A percentile compares a stretch with the other conserved stretches of the same genome.
These are phyloP conservation scores for Pleodorina starrii DNA, from an alignment of 139 green algal species.

Conservation along the genomic window DNA sequence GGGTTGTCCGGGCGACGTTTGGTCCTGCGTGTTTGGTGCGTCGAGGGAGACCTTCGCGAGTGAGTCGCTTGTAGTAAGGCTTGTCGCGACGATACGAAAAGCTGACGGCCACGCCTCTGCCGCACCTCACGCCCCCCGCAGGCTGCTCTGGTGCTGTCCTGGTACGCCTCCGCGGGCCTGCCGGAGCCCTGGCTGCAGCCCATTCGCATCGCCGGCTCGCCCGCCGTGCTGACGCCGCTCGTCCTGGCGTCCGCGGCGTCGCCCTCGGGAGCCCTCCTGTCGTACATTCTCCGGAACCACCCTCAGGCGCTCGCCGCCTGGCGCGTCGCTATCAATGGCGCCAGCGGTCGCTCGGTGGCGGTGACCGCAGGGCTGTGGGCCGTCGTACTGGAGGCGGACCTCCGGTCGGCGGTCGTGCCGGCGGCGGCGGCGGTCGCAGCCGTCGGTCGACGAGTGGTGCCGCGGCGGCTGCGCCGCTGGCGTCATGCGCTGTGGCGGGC, in stretches of 20 bases:
- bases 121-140: not conserved
- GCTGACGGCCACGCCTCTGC: too few species aligned
- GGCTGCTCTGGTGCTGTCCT: constrained; percentile 18
- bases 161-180: not conserved
- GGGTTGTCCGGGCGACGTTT: too few species aligned
- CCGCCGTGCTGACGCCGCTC: constrained; percentile 24
- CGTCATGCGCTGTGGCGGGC: too few species aligned
- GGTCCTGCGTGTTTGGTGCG: too few species aligned
- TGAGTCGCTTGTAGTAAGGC: too few species aligned
- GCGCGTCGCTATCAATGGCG: constrained; percentile 1
- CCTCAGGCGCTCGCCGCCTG: not conserved
- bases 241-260: not conserved
- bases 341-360: not conserved
- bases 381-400: not conserved
- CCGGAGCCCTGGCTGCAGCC: constrained; percentile 45
- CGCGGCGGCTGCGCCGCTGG: not conserved
- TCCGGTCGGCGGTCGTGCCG: not conserved
- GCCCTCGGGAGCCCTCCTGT: not conserved
- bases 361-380: constrained; percentile 4
- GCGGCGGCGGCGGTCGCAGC: not conserved
- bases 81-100: too few species aligned
- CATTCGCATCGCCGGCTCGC: not conserved
- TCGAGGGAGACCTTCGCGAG: too few species aligned
- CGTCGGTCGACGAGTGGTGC: not conserved
- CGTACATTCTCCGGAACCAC: constrained; percentile 11